Base-by-base conservation (phyloP, 2,329 filamentous ascomycete species). In the Amesomyces nigricolor region DNA sequence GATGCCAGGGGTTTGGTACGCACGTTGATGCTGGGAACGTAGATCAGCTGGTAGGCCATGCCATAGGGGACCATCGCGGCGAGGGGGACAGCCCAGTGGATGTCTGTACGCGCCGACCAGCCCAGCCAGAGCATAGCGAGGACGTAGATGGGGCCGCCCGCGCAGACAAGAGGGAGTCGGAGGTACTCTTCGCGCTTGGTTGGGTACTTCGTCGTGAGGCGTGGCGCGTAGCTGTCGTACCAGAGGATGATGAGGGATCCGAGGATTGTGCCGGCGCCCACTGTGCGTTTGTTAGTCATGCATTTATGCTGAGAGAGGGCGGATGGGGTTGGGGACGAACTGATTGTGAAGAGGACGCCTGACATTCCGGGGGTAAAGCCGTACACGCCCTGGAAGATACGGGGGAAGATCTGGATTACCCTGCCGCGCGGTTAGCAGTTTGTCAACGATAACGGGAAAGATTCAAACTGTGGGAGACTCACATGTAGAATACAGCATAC, bases 401-500 rank as follows among this genome's bases (percentile, higher is more conserved):
- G 43, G 3, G 61, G 57, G 26, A 65, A 65, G 22, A 66, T 62
- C 26, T 65, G 60, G 2, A 63, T 57, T 22, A 59, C 62, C 63
- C 53, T 67, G 62, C 17, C 52, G 11, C 22, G 22, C 22, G 7
- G 3, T 13, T n/a, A 37, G 37, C 16, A 48, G 43, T 17, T 1
- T 10, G n/a, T 19, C 6, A 26, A 16, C 13, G 22, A 8, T 5
- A 14, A n/a, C 9, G 8, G 32, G 7, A 32, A 14, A 9, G 32
- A 3, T 6, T 3, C 7, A 5, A 11, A 26, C 4, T 26, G 9
- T 19, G 19, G 5, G 10, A 19, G 13, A 49, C 56, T 37, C 40
- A 65, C 56, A 70, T 65, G 54, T 69, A 70, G 49, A 70, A 68
- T 4, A 69, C 64, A 4, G 66, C 63, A 38, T 70, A 70, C 4